A percentile compares a stretch with the other conserved stretches of the same genome.
phyloP scores from a whole-genome alignment of 2,329 filamentous ascomycete species.

The Colletotrichum musae region DNA sequence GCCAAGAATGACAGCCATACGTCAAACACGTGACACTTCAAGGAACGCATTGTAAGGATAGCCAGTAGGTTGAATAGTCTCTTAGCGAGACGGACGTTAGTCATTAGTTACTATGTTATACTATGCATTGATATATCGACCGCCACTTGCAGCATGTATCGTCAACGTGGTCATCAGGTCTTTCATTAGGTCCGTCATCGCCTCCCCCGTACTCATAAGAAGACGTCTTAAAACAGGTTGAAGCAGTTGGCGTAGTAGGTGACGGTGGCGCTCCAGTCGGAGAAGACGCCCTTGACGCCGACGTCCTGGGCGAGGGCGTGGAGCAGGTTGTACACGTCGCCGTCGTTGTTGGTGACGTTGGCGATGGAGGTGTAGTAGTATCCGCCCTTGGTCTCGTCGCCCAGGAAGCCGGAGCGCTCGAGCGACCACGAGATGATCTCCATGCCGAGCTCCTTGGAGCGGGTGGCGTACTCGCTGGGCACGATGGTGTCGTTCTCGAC shows the following conservation, averaged over 20 bases:
- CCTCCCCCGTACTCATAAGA: neutral
- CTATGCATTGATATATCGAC: neutral
- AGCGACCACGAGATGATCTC: conserved; percentile 79
- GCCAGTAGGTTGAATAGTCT: neutral
- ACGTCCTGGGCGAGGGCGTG: conserved; percentile 75
- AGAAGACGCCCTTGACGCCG: conserved; percentile 73
- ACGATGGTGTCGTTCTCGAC: conserved; percentile 68
- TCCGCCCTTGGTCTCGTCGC: conserved; percentile 61
- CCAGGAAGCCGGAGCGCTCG: conserved; percentile 75
- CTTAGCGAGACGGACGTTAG: neutral
- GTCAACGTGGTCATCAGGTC: conserved; percentile 9
- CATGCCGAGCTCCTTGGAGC: conserved; percentile 72
- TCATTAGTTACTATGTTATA: conserved; percentile 23
- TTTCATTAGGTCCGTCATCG: neutral
- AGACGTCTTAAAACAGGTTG: conserved; percentile 48
- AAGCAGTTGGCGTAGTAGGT: conserved; percentile 83
- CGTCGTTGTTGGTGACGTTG: conserved; percentile 71
- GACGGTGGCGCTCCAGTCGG: conserved; percentile 78
- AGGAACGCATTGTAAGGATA: no score
- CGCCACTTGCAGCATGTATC: neutral
- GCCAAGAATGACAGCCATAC: no score
- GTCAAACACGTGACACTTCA: no score
- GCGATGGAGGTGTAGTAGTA: conserved; percentile 72
- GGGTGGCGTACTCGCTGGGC: conserved; percentile 73
- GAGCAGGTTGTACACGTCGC: conserved; percentile 76